Evolutionary conservation across 2,329 filamentous ascomycete species (phyloP).

Genomic region (Penicillium paneum): DNA sequence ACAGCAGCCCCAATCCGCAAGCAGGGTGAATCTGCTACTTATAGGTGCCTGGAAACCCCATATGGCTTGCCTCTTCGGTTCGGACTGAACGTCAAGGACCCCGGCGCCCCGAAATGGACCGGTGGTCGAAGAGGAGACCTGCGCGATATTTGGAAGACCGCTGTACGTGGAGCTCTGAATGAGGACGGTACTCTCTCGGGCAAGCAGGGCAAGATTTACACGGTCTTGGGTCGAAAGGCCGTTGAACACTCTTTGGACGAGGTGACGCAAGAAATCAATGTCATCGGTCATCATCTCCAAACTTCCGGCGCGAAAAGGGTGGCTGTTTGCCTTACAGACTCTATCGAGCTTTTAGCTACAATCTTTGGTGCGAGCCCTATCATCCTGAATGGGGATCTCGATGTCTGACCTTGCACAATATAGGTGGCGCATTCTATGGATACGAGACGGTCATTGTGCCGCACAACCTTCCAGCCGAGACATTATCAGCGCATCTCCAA

Average conservation of each 20-base stretch:
- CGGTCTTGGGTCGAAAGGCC: constrained; percentile 71
- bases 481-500: constrained; percentile 68
- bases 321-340: constrained; percentile 90
- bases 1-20: constrained; percentile 74
- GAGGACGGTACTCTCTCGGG: constrained; percentile 60
- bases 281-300: constrained; percentile 75
- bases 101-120: constrained; percentile 77
- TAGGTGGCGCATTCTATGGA: constrained; percentile 83
- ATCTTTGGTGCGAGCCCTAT: constrained; percentile 61
- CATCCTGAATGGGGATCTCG: not conserved
- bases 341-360: constrained; percentile 76
- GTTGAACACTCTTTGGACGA: constrained; percentile 70
- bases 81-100: constrained; percentile 78
- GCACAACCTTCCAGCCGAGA: constrained; percentile 69
- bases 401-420: constrained; percentile 12
- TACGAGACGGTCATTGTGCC: constrained; percentile 81
- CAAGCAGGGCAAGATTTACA: constrained; percentile 68
- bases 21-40: constrained; percentile 78
- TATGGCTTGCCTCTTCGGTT: constrained; percentile 77
- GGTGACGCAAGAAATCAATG: constrained; percentile 79
- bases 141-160: constrained; percentile 82
- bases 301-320: constrained; percentile 68
- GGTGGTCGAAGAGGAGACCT: constrained; percentile 82
- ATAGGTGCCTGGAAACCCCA: constrained; percentile 78
- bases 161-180: constrained; percentile 61